Evolutionary conservation across 1,284 basidiomycete species (phyloP).

Genomic region (Stereum hirsutum): DNA sequence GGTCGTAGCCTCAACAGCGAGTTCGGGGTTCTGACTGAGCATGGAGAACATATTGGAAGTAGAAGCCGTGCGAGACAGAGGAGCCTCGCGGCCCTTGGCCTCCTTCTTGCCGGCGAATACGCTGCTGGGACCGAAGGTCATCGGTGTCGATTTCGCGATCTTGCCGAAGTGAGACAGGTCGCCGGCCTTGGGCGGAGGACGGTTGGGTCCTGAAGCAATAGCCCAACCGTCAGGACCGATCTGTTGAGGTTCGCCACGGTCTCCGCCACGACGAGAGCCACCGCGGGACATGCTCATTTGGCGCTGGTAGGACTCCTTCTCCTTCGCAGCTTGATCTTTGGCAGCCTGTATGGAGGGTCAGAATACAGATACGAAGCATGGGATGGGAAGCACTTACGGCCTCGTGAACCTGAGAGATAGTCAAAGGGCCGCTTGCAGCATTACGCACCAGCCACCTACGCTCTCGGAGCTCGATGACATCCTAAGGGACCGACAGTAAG

Average conservation of each 20-base stretch:
- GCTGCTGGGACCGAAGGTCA: conserved; percentile 59
- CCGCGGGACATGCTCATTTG: conserved; percentile 58
- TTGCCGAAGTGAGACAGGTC: conserved; percentile 87
- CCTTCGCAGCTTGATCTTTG: conserved; percentile 59
- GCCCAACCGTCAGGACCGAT: conserved; percentile 81
- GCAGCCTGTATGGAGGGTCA: conserved; percentile 43
- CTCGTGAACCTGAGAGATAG: conserved; percentile 87
- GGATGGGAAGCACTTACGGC: conserved; percentile 40
- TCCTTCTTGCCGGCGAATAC: conserved; percentile 28
- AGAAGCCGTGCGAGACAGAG: conserved; percentile 72
- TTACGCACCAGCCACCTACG: conserved; percentile 78
- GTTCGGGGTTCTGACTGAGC: conserved; percentile 46
- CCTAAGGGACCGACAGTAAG: conserved; percentile 7
- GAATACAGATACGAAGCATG: too few species aligned
- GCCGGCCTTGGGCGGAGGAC: conserved; percentile 70
- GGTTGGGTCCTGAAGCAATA: conserved; percentile 52
- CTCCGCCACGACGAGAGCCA: conserved; percentile 83
- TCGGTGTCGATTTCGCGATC: conserved; percentile 55
- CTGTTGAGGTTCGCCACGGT: conserved; percentile 45
- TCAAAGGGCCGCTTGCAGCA: conserved; percentile 73
- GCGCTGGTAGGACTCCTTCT: conserved; percentile 50
- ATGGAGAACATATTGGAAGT: conserved; percentile 85
- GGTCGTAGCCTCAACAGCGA: conserved; percentile 39
- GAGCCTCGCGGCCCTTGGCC: conserved; percentile 51
- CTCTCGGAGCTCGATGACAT: conserved; percentile 79